phyloP scores from a whole-genome alignment of 352 stramenopile species.

The Globisporangium viniferum region DNA sequence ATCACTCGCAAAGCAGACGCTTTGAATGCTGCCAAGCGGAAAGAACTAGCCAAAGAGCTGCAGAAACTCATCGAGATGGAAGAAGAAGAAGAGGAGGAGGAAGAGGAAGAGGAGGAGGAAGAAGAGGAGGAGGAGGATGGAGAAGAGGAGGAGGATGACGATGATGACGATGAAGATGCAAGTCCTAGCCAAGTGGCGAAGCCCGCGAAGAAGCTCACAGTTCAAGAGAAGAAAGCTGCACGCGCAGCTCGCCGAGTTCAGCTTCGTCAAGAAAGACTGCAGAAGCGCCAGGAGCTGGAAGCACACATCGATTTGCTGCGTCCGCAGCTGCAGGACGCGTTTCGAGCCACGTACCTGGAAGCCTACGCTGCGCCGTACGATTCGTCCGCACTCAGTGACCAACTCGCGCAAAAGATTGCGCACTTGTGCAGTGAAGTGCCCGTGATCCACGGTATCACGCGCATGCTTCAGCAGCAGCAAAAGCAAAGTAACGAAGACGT shows the following conservation, averaged over 20 bases:
- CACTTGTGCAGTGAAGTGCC: constrained; percentile 39
- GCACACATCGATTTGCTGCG: constrained; percentile 20
- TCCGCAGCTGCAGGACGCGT: constrained; percentile 33
- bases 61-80: constrained; percentile 23
- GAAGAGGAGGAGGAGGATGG: constrained; percentile 23
- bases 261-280: constrained; percentile 11
- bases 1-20: constrained; percentile 29
- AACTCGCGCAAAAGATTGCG: constrained; percentile 26
- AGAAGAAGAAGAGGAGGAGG: constrained; percentile 20
- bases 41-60: constrained; percentile 16
- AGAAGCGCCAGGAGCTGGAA: constrained; percentile 13
- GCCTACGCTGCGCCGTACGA: constrained; percentile 35
- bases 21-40: constrained; percentile 19
- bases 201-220: not conserved
- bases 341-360: constrained; percentile 24
- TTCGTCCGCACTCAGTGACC: constrained; percentile 19
- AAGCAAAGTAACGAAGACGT: not conserved
- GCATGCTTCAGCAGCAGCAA: constrained; percentile 10
- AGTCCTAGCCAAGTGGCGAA: not conserved
- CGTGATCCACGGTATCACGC: constrained; percentile 36
- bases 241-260: constrained; percentile 6
- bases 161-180: constrained; percentile 11
- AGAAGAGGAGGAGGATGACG: constrained; percentile 17
- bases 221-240: constrained; percentile 16
- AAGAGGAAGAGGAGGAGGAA: constrained; percentile 29